Base-by-base conservation (phyloP, 2,329 filamentous ascomycete species). In the Diaporthe caulivora region DNA sequence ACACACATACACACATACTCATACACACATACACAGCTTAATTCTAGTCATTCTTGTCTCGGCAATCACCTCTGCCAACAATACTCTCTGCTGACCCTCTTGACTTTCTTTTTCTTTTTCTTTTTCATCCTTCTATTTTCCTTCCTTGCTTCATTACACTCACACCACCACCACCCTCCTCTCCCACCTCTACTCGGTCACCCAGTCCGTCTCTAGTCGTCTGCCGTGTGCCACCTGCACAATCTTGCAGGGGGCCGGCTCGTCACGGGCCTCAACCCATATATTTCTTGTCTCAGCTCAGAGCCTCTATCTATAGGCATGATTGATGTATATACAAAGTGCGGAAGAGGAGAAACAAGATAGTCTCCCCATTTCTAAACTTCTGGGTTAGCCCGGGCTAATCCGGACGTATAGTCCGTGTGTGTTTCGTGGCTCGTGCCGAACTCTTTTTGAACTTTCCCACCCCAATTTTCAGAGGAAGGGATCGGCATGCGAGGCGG, bases 401-500 rank as follows among this genome's bases (percentile, higher is more conserved):
- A 11, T 40, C 11, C 37, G 6, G 2, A 40, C 11, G 13, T 13
- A 15, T 26, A 34, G 40, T 55, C 65, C 13, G 24, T 54, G 24
- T 54, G 51, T 26, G 68, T 21, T 51, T 65, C 26, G 62, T 70
- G 68, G 44, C 53, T 60, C 40, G 55, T n/a, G 54, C 54, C 54
- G 54, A 70, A 70, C 55, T 42, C 29, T 70, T 26, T 31, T 29
- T 26, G 37, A 40, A 34, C 34, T 34, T 8, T 49, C n/a, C 40
- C 67, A 57, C 18, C 10, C 37, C 11, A 10, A 10, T 11, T 24
- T n/a, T 21, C 40, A 11, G 68, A 49, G 68, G 68, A 60, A 70
- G 53, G 42, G 68, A 70, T 70, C 68, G 54, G 31, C 68, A 60
- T 37, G 68, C 55, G 68, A 70, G 68, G 68, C 68, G 68, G 44